These are phyloP conservation scores for Lodderomyces jiufengensis DNA, from an alignment of 1,139 yeast species.

Conservation along the genomic window DNA sequence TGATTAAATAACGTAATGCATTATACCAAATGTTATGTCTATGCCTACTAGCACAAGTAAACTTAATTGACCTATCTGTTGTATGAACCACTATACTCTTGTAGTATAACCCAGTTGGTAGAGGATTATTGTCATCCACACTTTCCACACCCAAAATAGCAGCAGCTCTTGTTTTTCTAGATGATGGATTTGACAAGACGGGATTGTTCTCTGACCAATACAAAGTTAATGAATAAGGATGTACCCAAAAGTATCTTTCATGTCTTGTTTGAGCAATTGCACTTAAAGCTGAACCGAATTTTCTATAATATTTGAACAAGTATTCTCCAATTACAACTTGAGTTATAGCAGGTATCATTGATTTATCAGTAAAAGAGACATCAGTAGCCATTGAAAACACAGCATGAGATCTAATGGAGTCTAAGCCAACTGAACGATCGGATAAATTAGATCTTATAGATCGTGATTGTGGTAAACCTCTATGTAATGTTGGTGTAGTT, in stretches of 20 bases:
- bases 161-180: conserved; percentile 69
- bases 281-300: conserved; percentile 62
- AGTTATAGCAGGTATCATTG: conserved; percentile 83
- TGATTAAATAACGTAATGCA: conserved; percentile 72
- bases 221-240: conserved; percentile 86
- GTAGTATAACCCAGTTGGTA: conserved; percentile 86
- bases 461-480: conserved; percentile 18
- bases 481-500: conserved; percentile 1
- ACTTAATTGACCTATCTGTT: conserved; percentile 61
- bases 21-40: conserved; percentile 93
- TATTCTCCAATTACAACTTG: conserved; percentile 83
- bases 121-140: conserved; percentile 79
- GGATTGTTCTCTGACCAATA: conserved; percentile 91
- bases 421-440: conserved; percentile 23
- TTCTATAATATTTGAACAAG: conserved; percentile 79
- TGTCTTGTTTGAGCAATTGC: conserved; percentile 80
- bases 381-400: conserved; percentile 61
- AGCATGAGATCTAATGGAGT: conserved; percentile 33
- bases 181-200: conserved; percentile 63
- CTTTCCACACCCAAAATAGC: conserved; percentile 79
- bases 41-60: conserved; percentile 85
- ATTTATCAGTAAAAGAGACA: conserved; percentile 66
- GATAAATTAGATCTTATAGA: conserved; percentile 35
- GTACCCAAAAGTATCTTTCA: conserved; percentile 93
- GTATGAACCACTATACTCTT: conserved; percentile 79